A percentile compares a stretch with the other conserved stretches of the same genome.
Conservation (phyloP, 1,284 basidiomycete genomes). For the Pseudozyma hubeiensis region DNA sequence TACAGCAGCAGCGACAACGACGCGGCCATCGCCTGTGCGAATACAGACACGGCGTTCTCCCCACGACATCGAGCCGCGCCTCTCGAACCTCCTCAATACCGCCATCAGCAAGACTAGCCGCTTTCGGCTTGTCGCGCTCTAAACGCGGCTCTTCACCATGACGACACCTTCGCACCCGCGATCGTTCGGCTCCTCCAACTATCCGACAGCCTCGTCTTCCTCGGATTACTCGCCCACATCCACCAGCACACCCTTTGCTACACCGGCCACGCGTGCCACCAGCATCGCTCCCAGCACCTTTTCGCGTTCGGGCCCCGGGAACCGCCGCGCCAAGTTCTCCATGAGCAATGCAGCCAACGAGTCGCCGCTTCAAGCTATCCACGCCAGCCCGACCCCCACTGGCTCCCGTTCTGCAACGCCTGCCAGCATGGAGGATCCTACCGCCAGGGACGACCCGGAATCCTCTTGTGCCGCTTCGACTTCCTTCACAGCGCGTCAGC, state of each 20-base stretch:
- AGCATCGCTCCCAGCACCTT: constrained; percentile 50
- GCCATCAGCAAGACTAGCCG: constrained; percentile 12
- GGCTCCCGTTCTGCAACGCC: constrained; percentile 45
- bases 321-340: constrained; percentile 46
- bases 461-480: constrained; percentile 13
- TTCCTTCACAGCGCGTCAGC: constrained; percentile 4
- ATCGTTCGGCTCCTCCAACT: constrained; percentile 31
- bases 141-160: constrained; percentile 26
- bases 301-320: constrained; percentile 49
- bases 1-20: neutral
- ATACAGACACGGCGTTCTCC: constrained; percentile 12
- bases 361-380: constrained; percentile 28
- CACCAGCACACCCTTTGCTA: constrained; percentile 50
- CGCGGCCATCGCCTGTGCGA: too few species aligned
- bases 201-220: constrained; percentile 36
- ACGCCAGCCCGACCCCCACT: constrained; percentile 40
- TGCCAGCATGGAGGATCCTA: constrained; percentile 35
- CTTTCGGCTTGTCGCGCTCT: constrained; percentile 17
- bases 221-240: constrained; percentile 52
- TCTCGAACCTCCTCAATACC: neutral
- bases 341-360: constrained; percentile 31
- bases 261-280: constrained; percentile 45
- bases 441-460: constrained; percentile 11
- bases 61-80: neutral
- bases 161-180: constrained; percentile 49